Evolutionary conservation across 805 yeast genomes (phyloP).

Genomic region (Komagataella mondaviorum): DNA sequence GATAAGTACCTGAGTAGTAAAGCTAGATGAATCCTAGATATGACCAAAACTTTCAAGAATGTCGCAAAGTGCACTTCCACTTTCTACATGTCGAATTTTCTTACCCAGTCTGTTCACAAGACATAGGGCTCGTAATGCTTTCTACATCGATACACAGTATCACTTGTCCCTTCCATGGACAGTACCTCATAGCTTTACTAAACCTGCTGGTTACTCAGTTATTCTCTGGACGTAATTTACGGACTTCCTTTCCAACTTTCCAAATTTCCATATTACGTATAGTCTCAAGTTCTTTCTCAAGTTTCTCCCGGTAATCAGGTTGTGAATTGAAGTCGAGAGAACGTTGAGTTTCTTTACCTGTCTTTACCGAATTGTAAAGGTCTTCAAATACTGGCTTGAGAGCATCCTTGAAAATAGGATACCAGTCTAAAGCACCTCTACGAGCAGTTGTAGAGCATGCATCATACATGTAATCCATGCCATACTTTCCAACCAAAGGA

Average conservation of each 20-base stretch:
- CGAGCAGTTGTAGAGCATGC: slow-evolving; percentile 99
- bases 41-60: background rate
- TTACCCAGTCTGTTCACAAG: background rate
- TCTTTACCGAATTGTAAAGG: slow-evolving; percentile 86
- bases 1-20: background rate
- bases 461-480: slow-evolving; percentile 99
- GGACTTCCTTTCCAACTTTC: slow-evolving; percentile 98
- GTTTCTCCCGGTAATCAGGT: slow-evolving; percentile 93
- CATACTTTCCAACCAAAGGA: slow-evolving; percentile 98
- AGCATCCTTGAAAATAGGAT: slow-evolving; percentile 97
- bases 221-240: slow-evolving; percentile 99
- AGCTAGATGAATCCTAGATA: background rate
- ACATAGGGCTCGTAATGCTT: background rate
- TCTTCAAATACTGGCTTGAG: slow-evolving; percentile 97
- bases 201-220: slow-evolving; percentile 30
- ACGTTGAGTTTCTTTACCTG: slow-evolving; percentile 96
- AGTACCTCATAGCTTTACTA: background rate
- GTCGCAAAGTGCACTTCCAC: background rate
- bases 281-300: slow-evolving; percentile 83
- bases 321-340: slow-evolving; percentile 98
- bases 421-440: slow-evolving; percentile 99
- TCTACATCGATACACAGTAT: background rate
- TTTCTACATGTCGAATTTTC: background rate
- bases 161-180: slow-evolving; percentile 8
- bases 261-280: slow-evolving; percentile 99